phyloP scores from a whole-genome alignment of 1,139 yeast genomes.

The Geotrichum histeridarum region DNA sequence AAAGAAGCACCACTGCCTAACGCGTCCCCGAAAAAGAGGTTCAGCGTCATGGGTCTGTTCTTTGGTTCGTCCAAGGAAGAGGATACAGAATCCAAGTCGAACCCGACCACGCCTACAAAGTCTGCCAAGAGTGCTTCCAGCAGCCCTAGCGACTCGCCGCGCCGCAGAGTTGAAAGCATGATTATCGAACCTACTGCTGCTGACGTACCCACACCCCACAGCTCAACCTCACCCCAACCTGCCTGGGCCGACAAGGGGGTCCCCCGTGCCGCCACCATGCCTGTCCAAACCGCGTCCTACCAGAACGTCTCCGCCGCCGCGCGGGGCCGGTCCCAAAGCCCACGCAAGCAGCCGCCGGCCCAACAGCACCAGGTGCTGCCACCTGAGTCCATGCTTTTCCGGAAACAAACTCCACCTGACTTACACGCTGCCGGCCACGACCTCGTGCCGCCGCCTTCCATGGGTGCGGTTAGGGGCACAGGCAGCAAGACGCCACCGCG shows the following conservation, averaged over 20 bases:
- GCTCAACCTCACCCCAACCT: not conserved
- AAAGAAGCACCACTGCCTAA: constrained; percentile 4
- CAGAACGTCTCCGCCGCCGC: not conserved
- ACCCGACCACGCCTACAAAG: too few relatives aligned
- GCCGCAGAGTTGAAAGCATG: too few relatives aligned
- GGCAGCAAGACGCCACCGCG: constrained; percentile 4
- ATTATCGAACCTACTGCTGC: not conserved
- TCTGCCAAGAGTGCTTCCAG: too few relatives aligned
- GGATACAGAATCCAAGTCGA: not conserved
- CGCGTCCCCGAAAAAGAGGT: constrained; percentile 3
- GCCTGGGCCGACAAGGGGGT: not conserved
- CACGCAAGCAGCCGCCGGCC: not conserved
- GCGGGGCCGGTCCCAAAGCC: not conserved
- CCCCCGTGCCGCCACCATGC: constrained; percentile 9
- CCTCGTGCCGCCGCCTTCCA: constrained; percentile 1
- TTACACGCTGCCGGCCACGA: not conserved
- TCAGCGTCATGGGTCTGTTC: constrained; percentile 14
- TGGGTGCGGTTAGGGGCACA: not conserved
- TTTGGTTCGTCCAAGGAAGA: constrained; percentile 4
- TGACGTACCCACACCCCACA: not conserved
- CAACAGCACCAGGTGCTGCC: too few relatives aligned
- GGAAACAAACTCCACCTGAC: not conserved
- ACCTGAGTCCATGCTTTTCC: not conserved
- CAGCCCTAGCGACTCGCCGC: too few relatives aligned
- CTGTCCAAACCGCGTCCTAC: not conserved